A percentile compares a stretch with the other conserved stretches of the same genome.
Evolutionary conservation across 2,329 filamentous ascomycete genomes (phyloP).

Genomic region (Aspergillus sp.): DNA sequence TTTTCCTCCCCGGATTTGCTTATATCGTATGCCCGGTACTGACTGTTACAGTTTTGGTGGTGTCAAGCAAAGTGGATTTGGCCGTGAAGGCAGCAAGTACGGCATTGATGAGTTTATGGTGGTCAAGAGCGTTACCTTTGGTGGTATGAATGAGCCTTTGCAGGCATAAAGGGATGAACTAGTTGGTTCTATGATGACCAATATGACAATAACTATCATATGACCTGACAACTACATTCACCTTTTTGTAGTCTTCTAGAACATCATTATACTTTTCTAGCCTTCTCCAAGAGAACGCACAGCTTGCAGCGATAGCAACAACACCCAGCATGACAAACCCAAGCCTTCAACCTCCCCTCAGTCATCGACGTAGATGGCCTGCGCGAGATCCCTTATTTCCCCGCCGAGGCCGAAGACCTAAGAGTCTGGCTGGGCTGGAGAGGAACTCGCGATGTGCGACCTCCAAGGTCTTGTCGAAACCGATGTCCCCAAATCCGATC

Average conservation of each 20-base stretch:
- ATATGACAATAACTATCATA: no score
- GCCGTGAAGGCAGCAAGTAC: constrained; percentile 69
- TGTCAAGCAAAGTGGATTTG: constrained; percentile 76
- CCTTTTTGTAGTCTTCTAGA: no score
- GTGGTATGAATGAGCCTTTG: constrained; percentile 54
- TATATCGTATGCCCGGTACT: no score
- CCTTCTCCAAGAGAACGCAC: no score
- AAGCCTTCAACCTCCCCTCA: not conserved
- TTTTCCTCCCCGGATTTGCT: no score
- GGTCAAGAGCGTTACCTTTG: constrained; percentile 63
- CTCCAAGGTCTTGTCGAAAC: not conserved
- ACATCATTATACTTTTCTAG: no score
- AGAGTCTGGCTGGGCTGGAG: not conserved
- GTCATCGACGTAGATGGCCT: not conserved
- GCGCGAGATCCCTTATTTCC: not conserved
- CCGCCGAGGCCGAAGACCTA: not conserved
- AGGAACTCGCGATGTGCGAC: not conserved
- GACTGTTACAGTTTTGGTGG: constrained; percentile 58
- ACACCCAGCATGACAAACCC: not conserved
- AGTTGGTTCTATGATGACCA: no score
- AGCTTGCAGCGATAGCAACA: not conserved
- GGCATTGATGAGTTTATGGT: constrained; percentile 69
- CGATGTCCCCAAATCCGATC: not conserved
- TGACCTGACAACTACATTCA: no score
- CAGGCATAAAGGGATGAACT: constrained; percentile 33